Percentiles rank a stretch among this genome's conserved stretches.
These are phyloP conservation scores for Penicillium mononematosum DNA, from an alignment of 495 filamentous ascomycete genomes.

Conservation along the genomic window DNA sequence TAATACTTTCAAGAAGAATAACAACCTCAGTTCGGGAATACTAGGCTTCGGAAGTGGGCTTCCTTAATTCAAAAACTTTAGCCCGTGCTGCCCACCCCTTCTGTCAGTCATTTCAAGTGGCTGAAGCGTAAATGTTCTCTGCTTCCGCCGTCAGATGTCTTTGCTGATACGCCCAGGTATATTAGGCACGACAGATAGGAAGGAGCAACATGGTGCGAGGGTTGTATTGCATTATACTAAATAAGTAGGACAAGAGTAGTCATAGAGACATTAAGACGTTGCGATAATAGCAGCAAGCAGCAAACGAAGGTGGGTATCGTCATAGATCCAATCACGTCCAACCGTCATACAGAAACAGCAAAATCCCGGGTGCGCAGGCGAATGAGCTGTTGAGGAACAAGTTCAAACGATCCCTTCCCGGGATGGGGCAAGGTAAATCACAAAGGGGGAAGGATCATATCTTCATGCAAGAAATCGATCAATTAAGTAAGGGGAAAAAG, in stretches of 20 bases:
- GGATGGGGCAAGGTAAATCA: conserved; percentile 21
- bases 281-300: conserved; percentile 13
- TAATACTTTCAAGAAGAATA: no score
- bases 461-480: conserved; percentile 13
- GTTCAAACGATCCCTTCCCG: background rate
- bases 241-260: background rate
- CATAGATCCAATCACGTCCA: conserved; percentile 24
- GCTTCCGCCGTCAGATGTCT: background rate
- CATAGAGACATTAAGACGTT: conserved; percentile 1
- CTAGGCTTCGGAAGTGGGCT: no score
- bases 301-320: conserved; percentile 45
- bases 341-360: conserved; percentile 19
- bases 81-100: no score
- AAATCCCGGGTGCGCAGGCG: background rate
- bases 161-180: background rate
- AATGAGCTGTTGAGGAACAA: background rate
- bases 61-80: no score
- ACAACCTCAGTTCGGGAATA: no score
- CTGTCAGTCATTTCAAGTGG: no score
- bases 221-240: background rate
- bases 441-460: conserved; percentile 22
- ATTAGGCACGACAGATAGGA: background rate
- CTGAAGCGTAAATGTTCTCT: no score
- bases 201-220: background rate
- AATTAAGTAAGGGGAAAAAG: background rate